Evolutionary conservation across 208 protist genomes (phyloP).

Genomic region (Wallacemonas sp.): DNA sequence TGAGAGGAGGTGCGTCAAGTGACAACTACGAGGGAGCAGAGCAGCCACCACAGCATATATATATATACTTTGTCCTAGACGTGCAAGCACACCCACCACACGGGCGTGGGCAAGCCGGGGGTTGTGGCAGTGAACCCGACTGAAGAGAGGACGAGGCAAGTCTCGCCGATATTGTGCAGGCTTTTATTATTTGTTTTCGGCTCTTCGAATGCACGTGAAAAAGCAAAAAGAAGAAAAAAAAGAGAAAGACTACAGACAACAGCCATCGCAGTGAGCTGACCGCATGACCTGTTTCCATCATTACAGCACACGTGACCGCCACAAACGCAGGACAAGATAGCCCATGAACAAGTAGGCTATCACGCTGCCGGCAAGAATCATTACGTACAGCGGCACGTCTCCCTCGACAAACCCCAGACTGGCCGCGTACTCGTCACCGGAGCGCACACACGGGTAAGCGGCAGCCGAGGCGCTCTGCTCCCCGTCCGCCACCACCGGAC

Average conservation of each 20-base stretch:
- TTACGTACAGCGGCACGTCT: slow-evolving; percentile 23
- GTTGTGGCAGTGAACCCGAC: no score
- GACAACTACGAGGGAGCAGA: no score
- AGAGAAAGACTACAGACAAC: slow-evolving; percentile 13
- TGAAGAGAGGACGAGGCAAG: no score
- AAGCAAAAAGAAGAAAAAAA: not conserved
- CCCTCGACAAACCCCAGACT: slow-evolving; percentile 35
- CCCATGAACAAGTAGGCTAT: slow-evolving; percentile 44
- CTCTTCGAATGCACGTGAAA: not conserved
- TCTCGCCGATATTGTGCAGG: no score
- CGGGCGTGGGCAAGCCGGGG: no score
- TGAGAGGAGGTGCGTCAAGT: no score
- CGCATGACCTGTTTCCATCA: slow-evolving; percentile 15
- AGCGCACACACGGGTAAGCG: slow-evolving; percentile 27
- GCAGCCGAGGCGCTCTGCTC: not conserved
- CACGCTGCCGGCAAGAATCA: slow-evolving; percentile 24
- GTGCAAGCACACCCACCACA: no score
- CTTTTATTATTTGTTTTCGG: slow-evolving; percentile 1
- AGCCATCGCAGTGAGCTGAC: not conserved
- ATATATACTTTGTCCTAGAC: no score
- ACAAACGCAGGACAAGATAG: slow-evolving; percentile 41
- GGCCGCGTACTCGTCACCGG: slow-evolving; percentile 40
- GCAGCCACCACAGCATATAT: no score
- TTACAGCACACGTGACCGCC: slow-evolving; percentile 16
- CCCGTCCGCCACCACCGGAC: slow-evolving; percentile 9